Base-by-base conservation (phyloP, 352 stramenopile genomes). In the Peronosclerospora sorghi region DNA sequence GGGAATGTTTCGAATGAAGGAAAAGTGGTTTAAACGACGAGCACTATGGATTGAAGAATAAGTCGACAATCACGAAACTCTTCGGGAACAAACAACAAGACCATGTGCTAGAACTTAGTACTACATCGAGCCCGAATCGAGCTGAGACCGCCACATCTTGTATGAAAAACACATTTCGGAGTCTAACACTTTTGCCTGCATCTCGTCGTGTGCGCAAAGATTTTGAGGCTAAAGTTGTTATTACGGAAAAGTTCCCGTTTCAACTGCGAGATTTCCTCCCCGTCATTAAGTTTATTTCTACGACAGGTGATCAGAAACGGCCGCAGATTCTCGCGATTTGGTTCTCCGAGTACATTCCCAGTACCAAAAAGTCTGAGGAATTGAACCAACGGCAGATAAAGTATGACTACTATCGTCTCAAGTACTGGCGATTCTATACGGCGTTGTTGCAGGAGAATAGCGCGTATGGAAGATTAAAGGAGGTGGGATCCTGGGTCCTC, bases 301-400 rank as follows among this genome's bases (percentile, higher is more conserved):
- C 69, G 38, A 85, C 74, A 0, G 71, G 73, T 9, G 77, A 87
- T 13, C 73, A 87, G n/a, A n/a, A n/a, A n/a, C n/a, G n/a, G n/a
- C n/a, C n/a, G n/a, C n/a, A n/a, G n/a, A n/a, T n/a, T n/a, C n/a
- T n/a, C n/a, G n/a, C n/a, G n/a, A n/a, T n/a, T n/a, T n/a, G n/a
- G n/a, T n/a, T n/a, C n/a, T n/a, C n/a, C n/a, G n/a, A n/a, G n/a
- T n/a, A n/a, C n/a, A n/a, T n/a, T n/a, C n/a, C n/a, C n/a, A n/a
- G n/a, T n/a, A n/a, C n/a, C n/a, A n/a, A n/a, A n/a, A n/a, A n/a
- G n/a, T n/a, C 26, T 47, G 75, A 87, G 34, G 75, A 84, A 35
- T 53, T 87, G 21, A 87, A 87, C 48, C 75, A 87, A 42, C 70
- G 75, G 8, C 75, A 87, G 52, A 70, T 83, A 51, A 87, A 85